Base-by-base conservation (phyloP, 108 stramenopile species). In the Fistulifera pelliculosa region DNA sequence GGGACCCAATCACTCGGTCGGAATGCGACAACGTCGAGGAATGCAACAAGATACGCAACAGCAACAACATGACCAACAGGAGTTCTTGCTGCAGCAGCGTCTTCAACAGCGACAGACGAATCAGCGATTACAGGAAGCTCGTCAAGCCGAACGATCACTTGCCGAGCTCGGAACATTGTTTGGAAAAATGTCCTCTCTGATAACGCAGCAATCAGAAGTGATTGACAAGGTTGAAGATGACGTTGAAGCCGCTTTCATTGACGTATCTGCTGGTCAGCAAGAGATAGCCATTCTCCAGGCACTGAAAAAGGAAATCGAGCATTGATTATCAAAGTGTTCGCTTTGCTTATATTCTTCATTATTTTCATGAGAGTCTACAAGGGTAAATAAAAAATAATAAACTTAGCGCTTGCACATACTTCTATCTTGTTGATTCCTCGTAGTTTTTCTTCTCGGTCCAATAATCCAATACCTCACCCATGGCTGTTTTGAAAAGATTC, bases 171-270 rank as follows among this genome's bases (percentile, higher is more conserved):
- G 74, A 8, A 58, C 64, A 27, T 64, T 91, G 77, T 91, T 85
- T 67, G 61, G 81, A 26, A 87, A 91, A 70, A 87, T 91, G 85
- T 78, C 85, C 40, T 66, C 26, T 26, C 40, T 76, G 54, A 81
- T 86, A 41, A 43, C 42, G 8, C 73, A 83, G 47, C 86, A 87
- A 71, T 81, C 80, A 0, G 91, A 93, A 65, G 70, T 72, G 5
- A 52, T 93, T 49, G 84, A 84, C 58, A 79, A 84, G 58, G 77
- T 93, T 23, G 91, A 93, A 65, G 91, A 93, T 66, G 91, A 93
- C 51, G 87, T 88, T 10, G 91, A 87, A 62, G 73, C 75, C 17
- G 87, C 85, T 18, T 62, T 62, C 23, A 53, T 61, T 35, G 80
- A 93, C 48, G 79, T 93, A 15, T 60, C 71, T 45, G 83, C 83